Base-by-base conservation (phyloP, 306 rosid species). In the Gleditsia sinensis region DNA sequence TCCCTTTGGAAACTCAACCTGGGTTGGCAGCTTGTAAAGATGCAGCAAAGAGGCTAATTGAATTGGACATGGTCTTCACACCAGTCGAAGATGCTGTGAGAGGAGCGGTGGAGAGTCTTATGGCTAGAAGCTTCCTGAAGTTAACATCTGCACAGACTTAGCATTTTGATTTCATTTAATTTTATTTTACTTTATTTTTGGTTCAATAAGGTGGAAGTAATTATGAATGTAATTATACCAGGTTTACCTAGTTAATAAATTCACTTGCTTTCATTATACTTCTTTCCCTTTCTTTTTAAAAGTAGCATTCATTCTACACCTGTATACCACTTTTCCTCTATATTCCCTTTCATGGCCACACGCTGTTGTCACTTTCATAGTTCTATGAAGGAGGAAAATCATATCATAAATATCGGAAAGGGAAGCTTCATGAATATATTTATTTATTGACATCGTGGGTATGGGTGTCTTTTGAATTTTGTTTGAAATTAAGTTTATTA, bases 41-140 rank as follows among this genome's bases (percentile, higher is more conserved):
- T 75, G 97, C 97, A 62, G 90, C 97, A 8, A 94, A 54, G 85
- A 87, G 85, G 75, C 75, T 94, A 50, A 82, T 87, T 10, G 84
- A 91, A 50, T 78, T 94, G 78, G 98, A 94, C 11, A 60, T 89
- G 39, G 84, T 74, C 55, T 91, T 94, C 70, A 85, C 87, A 0
- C 97, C 96, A 8, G 13, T 94, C 50, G 86, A 89, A 85, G 89
- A 88, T 71, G 94, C 94, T 60, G 84, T 91, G 10, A 36, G 39
- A 73, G 97, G 91, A 50, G 78, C 96, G 6, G 89, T 81, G 2
- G 89, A 88, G 80, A 91, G 96, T 83, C 82, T 91, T 23, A 75
- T 80, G 67, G 78, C 83, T 25, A 86, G 85, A 85, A 92, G 92
- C 63, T 86, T 89, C 80, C 79, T 91, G 58, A 63, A 73, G 43